Evolutionary conservation across 495 filamentous ascomycete genomes (phyloP), one percentile per base, ranked within the genome.

Genomic region (Penicillium ucsense): DNA sequence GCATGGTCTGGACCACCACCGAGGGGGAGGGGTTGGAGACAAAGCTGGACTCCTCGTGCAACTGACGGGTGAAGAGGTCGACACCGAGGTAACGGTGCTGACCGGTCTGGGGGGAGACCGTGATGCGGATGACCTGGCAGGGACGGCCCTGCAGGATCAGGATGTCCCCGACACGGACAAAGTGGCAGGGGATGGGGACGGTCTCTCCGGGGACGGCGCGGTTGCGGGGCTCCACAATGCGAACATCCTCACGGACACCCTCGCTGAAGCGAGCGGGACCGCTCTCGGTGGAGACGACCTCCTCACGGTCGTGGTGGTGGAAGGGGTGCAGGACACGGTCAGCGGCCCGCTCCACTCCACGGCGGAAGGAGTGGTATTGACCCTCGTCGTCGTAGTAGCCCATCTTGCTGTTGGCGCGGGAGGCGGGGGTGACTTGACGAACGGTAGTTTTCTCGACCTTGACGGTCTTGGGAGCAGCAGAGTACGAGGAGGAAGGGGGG

Each of bases 101-200:
- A 67, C 94, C 92, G 39, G 92, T 98, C 76, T 94, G 90, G 53
- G 87, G 81, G 48, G 94, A 97, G 72, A 89, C 94, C 56, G 89
- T 94, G 84, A 98, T 96, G 62, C 90, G 90, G 80, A 98, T 98
- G 67, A 98, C 91, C 81, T 97, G 92, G 87, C 91, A 97, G 52
- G 94, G 92, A 56, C 92, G 94, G 68, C 91, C 89, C 80, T 98
- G 92, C 52, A 98, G 88, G 78, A 97, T 94, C 68, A 98, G 75
- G 74, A 98, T 85, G 74, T 98, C 92, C 68, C 94, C 92, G 60
- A 95, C 85, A 73, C 92, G 92, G 76, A 98, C 86, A 77, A 95
- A 94, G 82, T 98, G 89, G 82, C 88, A 94, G 39, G 92, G 92
- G 74, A 98, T 97, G 65, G 92, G 89, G 68, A 98, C 90, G 56